Percentiles rank a stretch among this genome's conserved stretches.
These are phyloP conservation scores for Xylaria sp. DNA, from an alignment of 2,329 filamentous ascomycete genomes.

Conservation along the genomic window DNA sequence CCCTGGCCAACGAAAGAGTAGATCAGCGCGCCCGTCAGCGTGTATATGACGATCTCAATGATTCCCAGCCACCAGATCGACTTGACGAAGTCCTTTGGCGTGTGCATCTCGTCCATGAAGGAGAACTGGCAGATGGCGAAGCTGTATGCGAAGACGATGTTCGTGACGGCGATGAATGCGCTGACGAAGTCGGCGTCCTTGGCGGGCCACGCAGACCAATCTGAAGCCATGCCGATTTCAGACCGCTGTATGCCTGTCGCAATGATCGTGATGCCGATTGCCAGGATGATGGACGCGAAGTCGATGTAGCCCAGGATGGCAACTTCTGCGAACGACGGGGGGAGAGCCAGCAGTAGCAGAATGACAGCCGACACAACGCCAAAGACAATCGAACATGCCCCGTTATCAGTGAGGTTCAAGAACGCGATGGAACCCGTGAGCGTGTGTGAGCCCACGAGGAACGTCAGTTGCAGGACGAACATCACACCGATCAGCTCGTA, in stretches of 20 bases:
- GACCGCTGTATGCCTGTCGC: conserved; percentile 54
- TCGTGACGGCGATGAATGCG: conserved; percentile 60
- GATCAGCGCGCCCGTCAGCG: conserved; percentile 63
- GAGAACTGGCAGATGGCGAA: conserved; percentile 46
- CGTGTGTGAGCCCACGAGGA: conserved; percentile 68
- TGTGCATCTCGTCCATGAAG: conserved; percentile 48
- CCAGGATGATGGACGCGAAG: conserved; percentile 62
- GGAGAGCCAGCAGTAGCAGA: conserved; percentile 59
- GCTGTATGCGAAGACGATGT: conserved; percentile 68
- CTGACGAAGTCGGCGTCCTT: conserved; percentile 48
- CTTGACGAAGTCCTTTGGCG: conserved; percentile 47
- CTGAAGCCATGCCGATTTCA: conserved; percentile 29
- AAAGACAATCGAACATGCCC: conserved; percentile 63
- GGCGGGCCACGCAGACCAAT: conserved; percentile 43
- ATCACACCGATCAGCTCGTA: conserved; percentile 59
- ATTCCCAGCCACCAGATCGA: conserved; percentile 59
- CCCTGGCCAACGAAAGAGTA: conserved; percentile 64
- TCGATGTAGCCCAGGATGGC: conserved; percentile 63
- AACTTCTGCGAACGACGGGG: conserved; percentile 63
- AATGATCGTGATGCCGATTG: conserved; percentile 65
- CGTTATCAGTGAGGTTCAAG: conserved; percentile 62
- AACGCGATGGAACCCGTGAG: conserved; percentile 67
- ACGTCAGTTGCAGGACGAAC: conserved; percentile 63
- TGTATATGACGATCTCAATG: conserved; percentile 63
- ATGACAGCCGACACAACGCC: conserved; percentile 60